Evolutionary conservation across 1,139 yeast species (phyloP).

Genomic region (Yamadazyma atlantica): DNA sequence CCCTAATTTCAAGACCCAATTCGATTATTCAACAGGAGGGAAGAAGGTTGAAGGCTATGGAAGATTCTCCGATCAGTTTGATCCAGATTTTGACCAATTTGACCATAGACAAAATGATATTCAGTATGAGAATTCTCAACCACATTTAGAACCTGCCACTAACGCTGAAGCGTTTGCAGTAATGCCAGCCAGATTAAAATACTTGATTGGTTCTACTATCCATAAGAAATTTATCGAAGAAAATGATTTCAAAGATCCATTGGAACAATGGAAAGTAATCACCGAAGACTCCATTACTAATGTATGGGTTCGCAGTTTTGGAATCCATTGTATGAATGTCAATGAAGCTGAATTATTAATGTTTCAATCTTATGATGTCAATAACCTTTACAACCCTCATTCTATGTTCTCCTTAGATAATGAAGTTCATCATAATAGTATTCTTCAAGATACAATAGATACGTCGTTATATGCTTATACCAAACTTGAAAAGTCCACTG

Average conservation of each 20-base stretch:
- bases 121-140: slow-evolving; percentile 33
- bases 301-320: slow-evolving; percentile 57
- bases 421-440: slow-evolving; percentile 20
- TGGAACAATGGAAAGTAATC: slow-evolving; percentile 49
- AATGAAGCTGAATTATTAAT: slow-evolving; percentile 52
- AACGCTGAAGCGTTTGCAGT: slow-evolving; percentile 37
- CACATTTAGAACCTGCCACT: slow-evolving; percentile 27
- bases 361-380: slow-evolving; percentile 39
- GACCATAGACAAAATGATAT: slow-evolving; percentile 24
- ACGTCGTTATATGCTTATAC: slow-evolving; percentile 34
- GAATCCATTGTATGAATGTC: slow-evolving; percentile 50
- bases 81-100: not conserved
- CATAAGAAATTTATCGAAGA: slow-evolving; percentile 42
- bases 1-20: slow-evolving; percentile 41
- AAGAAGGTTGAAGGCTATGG: slow-evolving; percentile 4
- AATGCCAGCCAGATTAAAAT: slow-evolving; percentile 50
- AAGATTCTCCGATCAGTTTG: slow-evolving; percentile 5
- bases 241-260: slow-evolving; percentile 11
- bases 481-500: slow-evolving; percentile 6
- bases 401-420: slow-evolving; percentile 25
- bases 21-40: slow-evolving; percentile 33
- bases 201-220: slow-evolving; percentile 51
- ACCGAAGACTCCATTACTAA: slow-evolving; percentile 55
- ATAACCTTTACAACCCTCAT: slow-evolving; percentile 31
- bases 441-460: slow-evolving; percentile 39